These are phyloP conservation scores for Sugiyamaella novakii DNA, from an alignment of 1,139 yeast species.

Conservation along the genomic window DNA sequence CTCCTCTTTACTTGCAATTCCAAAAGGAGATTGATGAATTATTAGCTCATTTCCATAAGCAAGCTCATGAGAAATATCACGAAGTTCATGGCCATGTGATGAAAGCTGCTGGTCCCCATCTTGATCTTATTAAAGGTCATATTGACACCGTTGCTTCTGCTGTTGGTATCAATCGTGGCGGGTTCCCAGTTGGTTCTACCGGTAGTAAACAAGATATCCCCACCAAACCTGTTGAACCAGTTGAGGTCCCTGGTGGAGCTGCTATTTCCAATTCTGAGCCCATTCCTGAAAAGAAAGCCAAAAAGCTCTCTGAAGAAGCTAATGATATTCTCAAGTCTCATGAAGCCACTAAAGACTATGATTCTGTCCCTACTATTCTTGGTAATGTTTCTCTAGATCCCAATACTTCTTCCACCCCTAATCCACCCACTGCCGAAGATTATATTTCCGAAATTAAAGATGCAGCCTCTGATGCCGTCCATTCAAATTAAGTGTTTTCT, in stretches of 20 bases:
- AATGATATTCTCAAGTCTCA: conserved; percentile 27
- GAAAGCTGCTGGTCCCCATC: conserved; percentile 46
- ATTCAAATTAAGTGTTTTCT: neutral
- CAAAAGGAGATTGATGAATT: conserved; percentile 80
- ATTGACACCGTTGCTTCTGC: conserved; percentile 60
- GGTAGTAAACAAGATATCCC: conserved; percentile 19
- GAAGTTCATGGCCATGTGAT: conserved; percentile 57
- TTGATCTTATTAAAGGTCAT: conserved; percentile 40
- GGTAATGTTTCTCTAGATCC: conserved; percentile 39
- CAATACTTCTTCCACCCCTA: conserved; percentile 20
- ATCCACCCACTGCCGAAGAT: conserved; percentile 11
- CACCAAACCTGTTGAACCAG: conserved; percentile 21
- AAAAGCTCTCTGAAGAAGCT: conserved; percentile 24
- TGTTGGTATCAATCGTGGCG: conserved; percentile 42
- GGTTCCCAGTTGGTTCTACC: conserved; percentile 16
- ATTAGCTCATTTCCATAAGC: conserved; percentile 57
- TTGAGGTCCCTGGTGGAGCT: conserved; percentile 20
- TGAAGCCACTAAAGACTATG: conserved; percentile 29
- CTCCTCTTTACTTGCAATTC: conserved; percentile 72
- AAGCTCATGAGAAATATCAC: conserved; percentile 58
- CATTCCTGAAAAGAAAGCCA: conserved; percentile 22
- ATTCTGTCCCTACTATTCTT: conserved; percentile 38
- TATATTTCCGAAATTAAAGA: conserved; percentile 12
- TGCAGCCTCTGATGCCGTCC: conserved; percentile 2
- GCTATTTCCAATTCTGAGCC: conserved; percentile 9